Base-by-base conservation (phyloP, 2,329 filamentous ascomycete genomes). In the Hypoxylon sp. region DNA sequence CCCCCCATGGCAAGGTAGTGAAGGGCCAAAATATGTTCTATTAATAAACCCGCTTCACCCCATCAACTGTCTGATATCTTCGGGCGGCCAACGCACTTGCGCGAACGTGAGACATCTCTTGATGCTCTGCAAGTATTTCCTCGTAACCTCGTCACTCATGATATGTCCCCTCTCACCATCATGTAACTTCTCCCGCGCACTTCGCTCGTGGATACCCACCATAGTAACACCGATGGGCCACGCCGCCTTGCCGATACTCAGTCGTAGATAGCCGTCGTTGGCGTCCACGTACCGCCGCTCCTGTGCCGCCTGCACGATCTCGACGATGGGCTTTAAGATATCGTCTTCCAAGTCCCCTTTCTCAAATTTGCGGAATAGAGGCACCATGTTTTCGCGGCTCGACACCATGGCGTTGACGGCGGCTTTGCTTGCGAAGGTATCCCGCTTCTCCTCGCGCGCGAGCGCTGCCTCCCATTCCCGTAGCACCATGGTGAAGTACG, bases 211-310 rank as follows among this genome's bases (percentile, higher is more conserved):
- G 75, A 99, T 99, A 85, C 96, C 96, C 77, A 99, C 96, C 96
- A 98, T 99, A 80, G 96, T 99, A 42, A 99, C 96, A 81, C 96
- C 96, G 77, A 99, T 99, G 24, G 96, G 96, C 96, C 96, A 99
- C 14, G 96, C 96, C 73, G 94, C 94, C 83, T 97, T 97, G 71
- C 94, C 94, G 77, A 99, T 99, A 79, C 93, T 97, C 60, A 99
- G 85, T 58, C 93, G 87, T 67, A 99, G 84, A 80, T 99, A 99
- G 0, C 94, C 94, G 79, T 99, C 93, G 78, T 98, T 98, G 35
- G 96, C 96, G 81, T 98, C 93, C 51, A 99, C 95, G 78, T 99
- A 99, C 70, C 93, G 89, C 66, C 94, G 88, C 78, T 94, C 91
- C 81, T 99, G 96, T 3, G 95, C 94, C 26, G 94, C 92, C 76